Percentiles rank a stretch among this genome's conserved stretches.
Conservation (phyloP, 129 eudicot species). For the Tagetes erecta region DNA sequence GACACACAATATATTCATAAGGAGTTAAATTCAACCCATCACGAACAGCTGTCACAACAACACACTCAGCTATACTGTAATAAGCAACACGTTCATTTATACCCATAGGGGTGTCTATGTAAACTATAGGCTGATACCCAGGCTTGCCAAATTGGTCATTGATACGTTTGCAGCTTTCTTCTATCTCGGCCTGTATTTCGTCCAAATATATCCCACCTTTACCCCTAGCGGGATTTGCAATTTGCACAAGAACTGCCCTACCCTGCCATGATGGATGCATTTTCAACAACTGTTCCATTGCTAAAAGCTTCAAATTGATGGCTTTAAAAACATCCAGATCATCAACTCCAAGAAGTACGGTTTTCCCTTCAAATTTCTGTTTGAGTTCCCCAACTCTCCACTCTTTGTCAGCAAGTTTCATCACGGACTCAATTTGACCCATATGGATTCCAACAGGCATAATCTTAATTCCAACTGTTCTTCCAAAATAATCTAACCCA, state of each 20-base stretch:
- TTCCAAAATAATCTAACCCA: constrained; percentile 81
- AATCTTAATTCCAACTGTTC: constrained; percentile 75
- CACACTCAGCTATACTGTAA: constrained; percentile 72
- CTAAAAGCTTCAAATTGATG: constrained; percentile 73
- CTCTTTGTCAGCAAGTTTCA: constrained; percentile 29
- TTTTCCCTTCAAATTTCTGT: constrained; percentile 48
- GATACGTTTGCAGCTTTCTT: too few relatives aligned
- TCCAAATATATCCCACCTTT: constrained; percentile 29
- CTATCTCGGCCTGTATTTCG: too few relatives aligned
- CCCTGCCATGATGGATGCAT: constrained; percentile 48
- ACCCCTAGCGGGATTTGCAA: constrained; percentile 80
- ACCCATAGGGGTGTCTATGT: constrained; percentile 58
- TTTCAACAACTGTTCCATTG: constrained; percentile 66
- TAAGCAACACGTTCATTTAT: constrained; percentile 72
- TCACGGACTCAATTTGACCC: constrained; percentile 60
- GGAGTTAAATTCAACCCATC: constrained; percentile 97
- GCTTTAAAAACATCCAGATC: constrained; percentile 95
- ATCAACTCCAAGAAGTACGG: constrained; percentile 81
- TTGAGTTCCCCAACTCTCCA: constrained; percentile 44
- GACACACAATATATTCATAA: constrained; percentile 71
- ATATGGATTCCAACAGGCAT: constrained; percentile 79
- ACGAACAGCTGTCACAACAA: constrained; percentile 77
- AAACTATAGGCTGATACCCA: constrained; percentile 79
- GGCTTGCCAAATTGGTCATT: too few relatives aligned
- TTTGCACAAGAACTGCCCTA: constrained; percentile 66